These are phyloP conservation scores for Malassezia yamatoensis DNA, from an alignment of 1,284 basidiomycete genomes.

Conservation along the genomic window DNA sequence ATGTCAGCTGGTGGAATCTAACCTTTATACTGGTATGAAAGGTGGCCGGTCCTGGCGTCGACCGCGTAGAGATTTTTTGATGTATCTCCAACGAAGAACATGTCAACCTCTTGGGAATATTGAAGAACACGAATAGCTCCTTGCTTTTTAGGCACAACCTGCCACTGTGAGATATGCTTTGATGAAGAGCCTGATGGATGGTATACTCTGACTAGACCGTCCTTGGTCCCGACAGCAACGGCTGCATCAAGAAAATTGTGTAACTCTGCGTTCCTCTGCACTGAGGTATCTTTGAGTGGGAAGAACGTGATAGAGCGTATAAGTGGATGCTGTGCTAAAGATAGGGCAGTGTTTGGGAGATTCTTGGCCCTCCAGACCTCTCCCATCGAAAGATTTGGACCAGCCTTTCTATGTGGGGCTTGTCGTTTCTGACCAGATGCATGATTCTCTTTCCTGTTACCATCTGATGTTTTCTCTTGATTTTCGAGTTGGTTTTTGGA, in stretches of 20 bases:
- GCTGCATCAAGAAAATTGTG: background rate
- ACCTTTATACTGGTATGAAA: constrained; percentile 16
- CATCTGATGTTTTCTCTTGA: no score
- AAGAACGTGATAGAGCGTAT: constrained; percentile 10
- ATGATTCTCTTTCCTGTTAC: background rate
- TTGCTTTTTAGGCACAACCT: constrained; percentile 9
- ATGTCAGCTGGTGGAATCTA: background rate
- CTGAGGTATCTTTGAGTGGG: background rate
- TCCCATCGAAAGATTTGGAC: background rate
- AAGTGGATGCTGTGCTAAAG: constrained; percentile 8
- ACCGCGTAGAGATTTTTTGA: constrained; percentile 9
- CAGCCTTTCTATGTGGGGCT: background rate
- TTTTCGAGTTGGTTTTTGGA: no score
- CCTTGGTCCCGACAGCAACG: constrained; percentile 15
- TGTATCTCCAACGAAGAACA: constrained; percentile 8
- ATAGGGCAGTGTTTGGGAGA: constrained; percentile 14
- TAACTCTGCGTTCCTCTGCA: background rate
- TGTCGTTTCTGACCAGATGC: constrained; percentile 4
- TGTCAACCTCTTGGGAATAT: background rate
- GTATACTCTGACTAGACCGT: constrained; percentile 14
- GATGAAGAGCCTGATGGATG: constrained; percentile 5
- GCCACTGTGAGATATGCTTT: constrained; percentile 12
- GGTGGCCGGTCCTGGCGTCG: constrained; percentile 4
- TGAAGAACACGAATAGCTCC: constrained; percentile 11
- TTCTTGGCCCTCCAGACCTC: constrained; percentile 19